A percentile compares a stretch with the other conserved stretches of the same genome.
phyloP scores from a whole-genome alignment of 306 rosid genomes.

The Betula pendula region DNA sequence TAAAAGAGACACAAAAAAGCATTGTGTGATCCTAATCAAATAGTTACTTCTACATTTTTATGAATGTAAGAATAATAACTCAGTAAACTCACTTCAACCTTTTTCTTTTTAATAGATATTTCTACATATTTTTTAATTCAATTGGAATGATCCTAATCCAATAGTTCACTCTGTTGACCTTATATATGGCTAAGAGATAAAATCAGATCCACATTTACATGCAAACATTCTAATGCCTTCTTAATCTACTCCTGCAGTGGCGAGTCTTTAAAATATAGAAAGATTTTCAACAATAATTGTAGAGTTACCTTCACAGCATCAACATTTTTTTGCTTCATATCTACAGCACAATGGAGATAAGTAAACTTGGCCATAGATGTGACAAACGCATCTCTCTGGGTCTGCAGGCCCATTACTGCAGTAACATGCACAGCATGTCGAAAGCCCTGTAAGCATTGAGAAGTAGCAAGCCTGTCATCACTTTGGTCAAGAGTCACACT shows the following conservation, averaged over 20 bases:
- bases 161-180: neutral
- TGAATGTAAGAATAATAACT: neutral
- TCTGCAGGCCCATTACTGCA: conserved; percentile 96
- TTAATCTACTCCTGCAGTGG: conserved; percentile 4
- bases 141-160: neutral
- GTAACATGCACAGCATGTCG: conserved; percentile 96
- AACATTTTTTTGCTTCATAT: conserved; percentile 98
- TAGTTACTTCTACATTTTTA: no score
- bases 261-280: conserved; percentile 15
- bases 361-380: conserved; percentile 99
- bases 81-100: neutral
- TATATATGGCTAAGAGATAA: neutral
- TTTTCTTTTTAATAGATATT: neutral
- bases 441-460: conserved; percentile 87
- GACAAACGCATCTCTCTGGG: conserved; percentile 97
- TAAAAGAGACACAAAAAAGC: neutral
- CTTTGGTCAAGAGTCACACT: conserved; percentile 99
- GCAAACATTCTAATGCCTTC: conserved; percentile 18
- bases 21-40: neutral
- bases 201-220: conserved; percentile 9
- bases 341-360: conserved; percentile 93
- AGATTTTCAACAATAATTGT: conserved; percentile 23
- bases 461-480: conserved; percentile 87
- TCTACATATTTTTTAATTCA: neutral
- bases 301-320: conserved; percentile 91